A percentile compares a stretch with the other conserved stretches of the same genome.
These are phyloP conservation scores for Phalaenopsis aphrodite DNA, from an alignment of 106 monocot species.

Conservation along the genomic window DNA sequence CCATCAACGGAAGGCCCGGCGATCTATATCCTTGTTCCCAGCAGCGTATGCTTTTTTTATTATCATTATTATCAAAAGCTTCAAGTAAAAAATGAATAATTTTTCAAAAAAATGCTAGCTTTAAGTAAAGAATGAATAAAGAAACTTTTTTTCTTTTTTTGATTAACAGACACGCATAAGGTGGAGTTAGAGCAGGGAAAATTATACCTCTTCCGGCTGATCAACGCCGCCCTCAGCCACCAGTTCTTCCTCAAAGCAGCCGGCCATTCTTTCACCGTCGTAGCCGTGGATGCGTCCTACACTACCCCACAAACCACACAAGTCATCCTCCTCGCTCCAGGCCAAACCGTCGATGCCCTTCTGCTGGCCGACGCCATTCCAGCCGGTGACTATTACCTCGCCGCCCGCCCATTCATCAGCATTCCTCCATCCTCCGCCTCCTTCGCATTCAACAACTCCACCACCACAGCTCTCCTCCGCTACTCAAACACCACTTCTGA, in stretches of 20 bases:
- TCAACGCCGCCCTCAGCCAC: constrained; percentile 74
- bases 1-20: constrained; percentile 74
- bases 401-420: constrained; percentile 41
- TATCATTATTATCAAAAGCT: background rate
- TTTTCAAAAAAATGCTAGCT: no score
- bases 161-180: constrained; percentile 36
- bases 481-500: constrained; percentile 12
- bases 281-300: constrained; percentile 69
- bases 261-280: constrained; percentile 57
- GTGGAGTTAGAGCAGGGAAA: constrained; percentile 34
- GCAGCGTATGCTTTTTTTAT: constrained; percentile 15
- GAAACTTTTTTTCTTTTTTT: background rate
- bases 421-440: background rate
- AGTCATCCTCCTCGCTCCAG: constrained; percentile 58
- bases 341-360: constrained; percentile 78
- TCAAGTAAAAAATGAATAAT: background rate
- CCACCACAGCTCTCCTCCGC: constrained; percentile 40
- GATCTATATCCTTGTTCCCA: constrained; percentile 45
- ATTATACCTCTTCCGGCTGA: constrained; percentile 68
- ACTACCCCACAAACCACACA: constrained; percentile 56
- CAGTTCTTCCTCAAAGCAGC: constrained; percentile 78
- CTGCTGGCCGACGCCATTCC: constrained; percentile 52
- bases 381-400: constrained; percentile 53
- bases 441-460: constrained; percentile 33
- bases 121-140: background rate